Evolutionary conservation across 345 rosid species (phyloP), one percentile per base, ranked within the genome.

Genomic region (Hibiscus tridactylites): DNA sequence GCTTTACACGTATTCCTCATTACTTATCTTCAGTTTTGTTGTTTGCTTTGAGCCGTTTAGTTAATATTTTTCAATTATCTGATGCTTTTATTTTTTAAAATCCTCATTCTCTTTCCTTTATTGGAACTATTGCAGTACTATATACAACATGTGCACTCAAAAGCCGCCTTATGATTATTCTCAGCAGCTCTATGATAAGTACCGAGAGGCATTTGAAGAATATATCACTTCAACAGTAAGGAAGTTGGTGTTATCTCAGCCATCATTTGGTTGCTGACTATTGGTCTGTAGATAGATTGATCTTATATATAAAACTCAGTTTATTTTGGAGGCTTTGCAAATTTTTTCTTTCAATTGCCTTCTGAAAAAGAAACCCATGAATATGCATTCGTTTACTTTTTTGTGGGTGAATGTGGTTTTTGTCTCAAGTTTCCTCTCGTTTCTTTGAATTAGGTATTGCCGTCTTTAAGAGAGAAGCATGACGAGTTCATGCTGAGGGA

Each of bases 401-500:
- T 11, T 16, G 13, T 26, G 53, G 19, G 24, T 28, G 11, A 47
- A 67, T 67, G 31, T 67, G 42, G 9, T 5, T 29, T 29, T 68
- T 33, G 60, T 68, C 9, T 31, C 26, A 50, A 29, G 9, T 52
- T 50, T 68, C 60, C 9, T 68, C 28, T 50, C 4, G n/a, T 50
- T 68, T 31, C 5, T 4, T 2, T 12, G 54, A 50, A 68, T 10
- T 42, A 91, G 98, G 91, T 91, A 4, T 73, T 91, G 56, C 87
- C 93, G 19, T 82, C 90, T 21, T 76, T 93, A 57, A 85, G 70
- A 73, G 93, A 91, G 82, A 91, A 88, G 83, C 97, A 91, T 78
- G 93, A 85, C 70, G 98, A 91, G 56, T 91, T 81, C 54, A 84
- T 91, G 96, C 81, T 93, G 76, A 83, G 91, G 73, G 98, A 93